Percentiles rank a stretch among this genome's conserved stretches.
Conservation (phyloP, 2,329 filamentous ascomycete genomes). For the Aureobasidium namibiae region DNA sequence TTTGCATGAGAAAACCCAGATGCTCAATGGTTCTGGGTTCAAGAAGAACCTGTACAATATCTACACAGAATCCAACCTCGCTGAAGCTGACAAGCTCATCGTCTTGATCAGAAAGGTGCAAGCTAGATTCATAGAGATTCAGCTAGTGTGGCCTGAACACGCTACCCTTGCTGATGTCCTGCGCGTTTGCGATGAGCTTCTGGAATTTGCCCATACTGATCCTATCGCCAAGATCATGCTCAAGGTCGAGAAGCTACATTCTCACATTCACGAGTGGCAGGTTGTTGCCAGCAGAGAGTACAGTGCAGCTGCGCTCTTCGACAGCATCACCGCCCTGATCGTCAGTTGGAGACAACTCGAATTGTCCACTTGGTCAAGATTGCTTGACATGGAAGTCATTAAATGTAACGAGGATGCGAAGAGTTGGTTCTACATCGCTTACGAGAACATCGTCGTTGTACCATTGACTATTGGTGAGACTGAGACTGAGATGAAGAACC, state of each 20-base stretch:
- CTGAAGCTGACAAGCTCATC: slow-evolving; percentile 67
- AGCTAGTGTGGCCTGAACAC: slow-evolving; percentile 58
- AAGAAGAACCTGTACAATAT: slow-evolving; percentile 61
- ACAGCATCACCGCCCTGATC: slow-evolving; percentile 69
- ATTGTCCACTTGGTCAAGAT: slow-evolving; percentile 79
- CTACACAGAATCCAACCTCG: slow-evolving; percentile 72
- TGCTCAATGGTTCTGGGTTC: slow-evolving; percentile 14
- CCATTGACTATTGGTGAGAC: slow-evolving; percentile 50
- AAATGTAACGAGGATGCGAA: slow-evolving; percentile 71
- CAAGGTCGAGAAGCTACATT: slow-evolving; percentile 79
- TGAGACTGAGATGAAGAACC: slow-evolving; percentile 1
- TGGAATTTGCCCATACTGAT: slow-evolving; percentile 69
- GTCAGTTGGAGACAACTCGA: slow-evolving; percentile 88
- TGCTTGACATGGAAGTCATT: slow-evolving; percentile 75
- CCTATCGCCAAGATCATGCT: slow-evolving; percentile 80
- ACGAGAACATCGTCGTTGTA: slow-evolving; percentile 75
- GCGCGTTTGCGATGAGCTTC: slow-evolving; percentile 61
- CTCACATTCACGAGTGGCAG: slow-evolving; percentile 87
- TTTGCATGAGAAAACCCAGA: slow-evolving; percentile 27
- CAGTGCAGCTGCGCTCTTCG: slow-evolving; percentile 61
- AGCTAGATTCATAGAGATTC: slow-evolving; percentile 62
- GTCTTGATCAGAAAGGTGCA: slow-evolving; percentile 60
- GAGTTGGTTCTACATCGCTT: slow-evolving; percentile 95
- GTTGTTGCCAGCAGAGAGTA: slow-evolving; percentile 78
- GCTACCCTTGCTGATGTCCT: slow-evolving; percentile 75